Percentiles rank a stretch among this genome's conserved stretches.
Conservation (phyloP, 805 yeast species). For the Kregervanrija delftensis region DNA sequence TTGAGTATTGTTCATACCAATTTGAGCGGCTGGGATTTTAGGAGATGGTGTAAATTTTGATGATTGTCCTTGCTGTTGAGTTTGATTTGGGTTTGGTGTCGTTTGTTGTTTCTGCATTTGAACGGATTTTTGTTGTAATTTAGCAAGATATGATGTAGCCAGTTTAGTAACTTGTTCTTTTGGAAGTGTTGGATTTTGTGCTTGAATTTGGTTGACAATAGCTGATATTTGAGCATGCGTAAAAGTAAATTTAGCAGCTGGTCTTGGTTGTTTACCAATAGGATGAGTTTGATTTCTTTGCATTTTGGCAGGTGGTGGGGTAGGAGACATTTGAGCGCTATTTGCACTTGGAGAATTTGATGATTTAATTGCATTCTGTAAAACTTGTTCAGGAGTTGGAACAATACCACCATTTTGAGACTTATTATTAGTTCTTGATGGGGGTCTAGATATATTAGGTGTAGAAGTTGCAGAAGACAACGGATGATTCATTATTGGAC, state of each 20-base stretch:
- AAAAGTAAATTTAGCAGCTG: slow-evolving; percentile 27
- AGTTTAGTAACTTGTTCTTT: slow-evolving; percentile 60
- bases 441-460: too few relatives aligned
- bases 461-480: too few relatives aligned
- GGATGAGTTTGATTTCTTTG: not conserved
- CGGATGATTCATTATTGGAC: not conserved
- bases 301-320: slow-evolving; percentile 3
- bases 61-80: slow-evolving; percentile 13
- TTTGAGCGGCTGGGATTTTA: not conserved
- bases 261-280: slow-evolving; percentile 5
- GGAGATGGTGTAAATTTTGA: slow-evolving; percentile 2
- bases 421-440: too few relatives aligned
- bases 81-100: slow-evolving; percentile 11
- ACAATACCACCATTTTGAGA: slow-evolving; percentile 3
- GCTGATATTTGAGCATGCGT: slow-evolving; percentile 62
- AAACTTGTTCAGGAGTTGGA: slow-evolving; percentile 22
- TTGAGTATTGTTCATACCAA: not conserved
- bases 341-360: not conserved
- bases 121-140: slow-evolving; percentile 34
- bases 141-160: slow-evolving; percentile 59
- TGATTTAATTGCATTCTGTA: slow-evolving; percentile 5
- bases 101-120: slow-evolving; percentile 19
- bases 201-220: slow-evolving; percentile 54
- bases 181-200: slow-evolving; percentile 55
- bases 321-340: slow-evolving; percentile 7